Base-by-base conservation (phyloP, 129 eudicot genomes). In the Helichrysum umbraculigerum region DNA sequence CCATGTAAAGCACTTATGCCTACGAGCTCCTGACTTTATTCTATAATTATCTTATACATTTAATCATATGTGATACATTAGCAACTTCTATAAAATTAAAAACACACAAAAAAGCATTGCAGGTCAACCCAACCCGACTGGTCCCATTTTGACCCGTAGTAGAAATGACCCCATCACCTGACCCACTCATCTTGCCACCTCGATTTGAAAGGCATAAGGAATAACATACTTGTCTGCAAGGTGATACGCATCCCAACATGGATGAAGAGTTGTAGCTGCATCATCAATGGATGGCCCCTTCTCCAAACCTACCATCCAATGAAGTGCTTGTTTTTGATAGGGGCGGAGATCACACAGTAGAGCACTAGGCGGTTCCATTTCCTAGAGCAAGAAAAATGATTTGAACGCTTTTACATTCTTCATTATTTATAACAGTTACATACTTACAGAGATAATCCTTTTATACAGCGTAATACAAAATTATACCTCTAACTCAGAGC, bases 311-410 rank as follows among this genome's bases (percentile, higher is more conserved):
- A 84, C 81, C 99, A 94, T 94, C 93, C 96, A 94, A 79, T 84
- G 81, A 66, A 94, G 99, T 52, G 99, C 99, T 78, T 94, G 97
- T 82, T 94, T 94, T 86, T 94, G 99, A 78, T 94, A 94, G 12
- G 99, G 93, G 66, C 96, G 97, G 61, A 94, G 93, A 47, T 89
- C 90, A 82, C 99, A 94, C 58, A 78, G 89, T 62, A 94, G 85
- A 68, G 90, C 71, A 74, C 83, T 78, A 6, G 99, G 93, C 44
- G 96, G 81, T 41, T 91, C 99, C 99, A 94, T 89, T 85, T 94
- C 99, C 98, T 94, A 80, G 66, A 82, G 28, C 41, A 79, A 72
- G 22, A 59, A 41, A 42, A 32, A 68, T 11, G 15, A 28, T 21
- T 52, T 73, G 35, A 6, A 66, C 0, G 39, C 0, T 30, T 66